Conservation (phyloP, 805 yeast species). For the Saccharomyces cerevisiae region DNA sequence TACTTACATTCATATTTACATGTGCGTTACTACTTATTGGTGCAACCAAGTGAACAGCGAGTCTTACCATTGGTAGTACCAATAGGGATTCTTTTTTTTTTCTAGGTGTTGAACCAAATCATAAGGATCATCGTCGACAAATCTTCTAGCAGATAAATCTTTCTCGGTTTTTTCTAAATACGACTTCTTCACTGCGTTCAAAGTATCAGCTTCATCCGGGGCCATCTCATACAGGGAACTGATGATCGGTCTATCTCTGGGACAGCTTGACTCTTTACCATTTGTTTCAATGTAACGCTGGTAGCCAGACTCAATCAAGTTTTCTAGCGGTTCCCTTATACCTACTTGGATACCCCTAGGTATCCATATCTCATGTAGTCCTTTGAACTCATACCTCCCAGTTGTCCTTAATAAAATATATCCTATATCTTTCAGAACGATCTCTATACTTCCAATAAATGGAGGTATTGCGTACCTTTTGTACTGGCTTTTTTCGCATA, state of each 20-base stretch:
- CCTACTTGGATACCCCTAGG: slow-evolving; percentile 49
- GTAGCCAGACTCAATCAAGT: slow-evolving; percentile 15
- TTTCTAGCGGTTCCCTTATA: slow-evolving; percentile 44
- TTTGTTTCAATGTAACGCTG: slow-evolving; percentile 33
- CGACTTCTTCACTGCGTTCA: slow-evolving; percentile 21
- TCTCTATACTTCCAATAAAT: slow-evolving; percentile 58
- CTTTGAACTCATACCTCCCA: slow-evolving; percentile 34
- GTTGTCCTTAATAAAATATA: slow-evolving; percentile 54
- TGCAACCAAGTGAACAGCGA: background rate
- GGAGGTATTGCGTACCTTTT: slow-evolving; percentile 55
- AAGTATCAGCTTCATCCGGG: slow-evolving; percentile 13
- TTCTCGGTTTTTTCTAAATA: slow-evolving; percentile 20
- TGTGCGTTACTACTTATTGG: background rate
- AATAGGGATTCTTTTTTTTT: slow-evolving; percentile 22
- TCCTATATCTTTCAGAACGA: slow-evolving; percentile 60
- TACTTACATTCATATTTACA: background rate
- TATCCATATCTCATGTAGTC: slow-evolving; percentile 41
- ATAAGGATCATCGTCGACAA: slow-evolving; percentile 12
- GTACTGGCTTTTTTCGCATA: slow-evolving; percentile 21
- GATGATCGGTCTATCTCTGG: slow-evolving; percentile 21
- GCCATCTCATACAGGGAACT: slow-evolving; percentile 24
- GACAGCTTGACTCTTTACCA: slow-evolving; percentile 18
- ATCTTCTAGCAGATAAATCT: slow-evolving; percentile 17
- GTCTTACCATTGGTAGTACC: slow-evolving; percentile 26
- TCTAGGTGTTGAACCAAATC: slow-evolving; percentile 12